Percentiles rank a stretch among this genome's conserved stretches.
These are phyloP conservation scores for Erigeron canadensis DNA, from an alignment of 129 eudicot species.

Conservation along the genomic window DNA sequence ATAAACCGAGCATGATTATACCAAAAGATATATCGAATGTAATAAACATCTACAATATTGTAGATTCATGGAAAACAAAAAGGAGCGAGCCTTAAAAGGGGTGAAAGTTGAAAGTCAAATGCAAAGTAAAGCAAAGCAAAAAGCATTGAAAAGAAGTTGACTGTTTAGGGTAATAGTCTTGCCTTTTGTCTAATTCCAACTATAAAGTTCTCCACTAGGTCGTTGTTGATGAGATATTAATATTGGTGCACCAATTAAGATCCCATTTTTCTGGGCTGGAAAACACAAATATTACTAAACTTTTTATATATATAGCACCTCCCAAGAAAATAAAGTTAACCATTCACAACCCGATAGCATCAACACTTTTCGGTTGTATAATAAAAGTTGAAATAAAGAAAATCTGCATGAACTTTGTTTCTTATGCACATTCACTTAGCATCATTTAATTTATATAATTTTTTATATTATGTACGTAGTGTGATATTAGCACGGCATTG, in stretches of 20 bases:
- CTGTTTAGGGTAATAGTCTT: slow-evolving; percentile 30
- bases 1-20: not conserved
- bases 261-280: slow-evolving; percentile 45
- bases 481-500: no score
- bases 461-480: no score
- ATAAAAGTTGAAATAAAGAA: not conserved
- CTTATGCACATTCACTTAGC: no score
- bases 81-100: slow-evolving; percentile 74
- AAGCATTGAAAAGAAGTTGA: slow-evolving; percentile 34
- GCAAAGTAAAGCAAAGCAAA: slow-evolving; percentile 31
- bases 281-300: slow-evolving; percentile 25
- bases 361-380: slow-evolving; percentile 4
- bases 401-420: not conserved
- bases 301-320: slow-evolving; percentile 22
- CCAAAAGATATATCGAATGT: not conserved
- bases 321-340: slow-evolving; percentile 32
- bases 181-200: slow-evolving; percentile 34
- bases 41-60: no score
- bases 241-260: slow-evolving; percentile 32
- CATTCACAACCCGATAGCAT: slow-evolving; percentile 12
- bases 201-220: slow-evolving; percentile 36
- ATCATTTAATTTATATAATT: no score
- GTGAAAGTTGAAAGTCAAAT: slow-evolving; percentile 59
- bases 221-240: slow-evolving; percentile 5
- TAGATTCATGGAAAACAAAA: slow-evolving; percentile 22